Evolutionary conservation across 2,329 filamentous ascomycete species (phyloP).

Genomic region (Dactylellina cionopaga): DNA sequence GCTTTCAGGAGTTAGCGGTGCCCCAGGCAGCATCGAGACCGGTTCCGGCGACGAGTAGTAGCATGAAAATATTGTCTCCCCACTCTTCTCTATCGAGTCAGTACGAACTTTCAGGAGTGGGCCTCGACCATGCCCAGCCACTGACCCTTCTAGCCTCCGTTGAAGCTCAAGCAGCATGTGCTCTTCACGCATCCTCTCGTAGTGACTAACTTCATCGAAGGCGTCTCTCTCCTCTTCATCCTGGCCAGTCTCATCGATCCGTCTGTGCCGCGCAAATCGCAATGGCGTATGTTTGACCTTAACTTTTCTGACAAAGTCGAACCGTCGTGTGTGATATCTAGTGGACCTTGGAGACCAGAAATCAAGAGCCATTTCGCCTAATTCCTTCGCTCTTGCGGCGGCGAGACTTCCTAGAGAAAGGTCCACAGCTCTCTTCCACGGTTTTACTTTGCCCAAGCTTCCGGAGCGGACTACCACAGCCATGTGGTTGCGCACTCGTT

Average conservation of each 20-base stretch:
- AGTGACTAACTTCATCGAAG: conserved; percentile 59
- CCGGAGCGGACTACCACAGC: conserved; percentile 56
- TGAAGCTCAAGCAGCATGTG: background rate
- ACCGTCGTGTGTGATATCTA: conserved; percentile 61
- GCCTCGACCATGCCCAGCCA: background rate
- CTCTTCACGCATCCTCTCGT: conserved; percentile 54
- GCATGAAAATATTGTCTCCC: background rate
- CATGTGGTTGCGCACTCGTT: conserved; percentile 60
- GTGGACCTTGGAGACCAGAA: conserved; percentile 61
- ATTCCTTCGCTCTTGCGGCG: conserved; percentile 59
- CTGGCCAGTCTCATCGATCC: conserved; percentile 54
- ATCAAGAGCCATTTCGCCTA: conserved; percentile 62
- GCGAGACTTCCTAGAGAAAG: conserved; percentile 59
- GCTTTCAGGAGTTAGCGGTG: background rate
- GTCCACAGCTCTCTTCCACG: conserved; percentile 61
- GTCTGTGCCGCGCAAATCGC: conserved; percentile 61
- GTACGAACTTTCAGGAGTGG: background rate
- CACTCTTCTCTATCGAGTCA: background rate
- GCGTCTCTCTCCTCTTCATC: conserved; percentile 61
- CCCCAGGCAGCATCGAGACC: background rate
- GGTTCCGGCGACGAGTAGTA: background rate
- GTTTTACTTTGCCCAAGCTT: background rate
- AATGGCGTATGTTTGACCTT: conserved; percentile 60
- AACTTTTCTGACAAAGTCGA: conserved; percentile 62
- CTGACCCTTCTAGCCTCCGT: background rate